These are phyloP conservation scores for Biscogniauxia mediterranea DNA, from an alignment of 2,329 filamentous ascomycete species.

Conservation along the genomic window DNA sequence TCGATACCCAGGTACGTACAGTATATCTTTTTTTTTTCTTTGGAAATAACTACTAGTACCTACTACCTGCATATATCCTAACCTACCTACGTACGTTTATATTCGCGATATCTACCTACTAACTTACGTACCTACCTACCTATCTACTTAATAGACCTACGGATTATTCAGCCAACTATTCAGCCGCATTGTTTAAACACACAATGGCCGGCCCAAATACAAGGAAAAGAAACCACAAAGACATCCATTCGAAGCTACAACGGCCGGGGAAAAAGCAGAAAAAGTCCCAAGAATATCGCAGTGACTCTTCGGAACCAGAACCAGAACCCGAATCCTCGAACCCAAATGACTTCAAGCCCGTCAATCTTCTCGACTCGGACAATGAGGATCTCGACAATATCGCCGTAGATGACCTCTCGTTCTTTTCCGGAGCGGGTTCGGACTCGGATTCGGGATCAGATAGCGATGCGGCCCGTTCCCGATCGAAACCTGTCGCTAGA, in stretches of 20 bases:
- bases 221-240: slow-evolving; percentile 31
- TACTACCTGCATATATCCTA: too few species aligned
- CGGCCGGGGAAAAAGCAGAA: slow-evolving; percentile 52
- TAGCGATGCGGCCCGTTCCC: slow-evolving; percentile 30
- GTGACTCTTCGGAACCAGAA: slow-evolving; percentile 45
- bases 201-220: slow-evolving; percentile 25
- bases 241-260: slow-evolving; percentile 28
- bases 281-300: slow-evolving; percentile 50
- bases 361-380: slow-evolving; percentile 56
- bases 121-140: too few species aligned
- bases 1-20: too few species aligned
- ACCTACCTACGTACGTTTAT: too few species aligned
- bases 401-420: slow-evolving; percentile 47
- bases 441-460: slow-evolving; percentile 38
- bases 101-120: too few species aligned
- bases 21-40: too few species aligned
- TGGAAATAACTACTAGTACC: too few species aligned
- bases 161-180: too few species aligned
- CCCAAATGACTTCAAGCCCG: slow-evolving; percentile 45
- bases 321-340: slow-evolving; percentile 16
- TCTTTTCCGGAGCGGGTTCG: slow-evolving; percentile 25
- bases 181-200: too few species aligned
- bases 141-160: too few species aligned
- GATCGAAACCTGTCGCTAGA: slow-evolving; percentile 20
- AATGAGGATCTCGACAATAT: slow-evolving; percentile 56